These are phyloP conservation scores for Xanthoceras sorbifolium DNA, from an alignment of 345 rosid species.

Conservation along the genomic window DNA sequence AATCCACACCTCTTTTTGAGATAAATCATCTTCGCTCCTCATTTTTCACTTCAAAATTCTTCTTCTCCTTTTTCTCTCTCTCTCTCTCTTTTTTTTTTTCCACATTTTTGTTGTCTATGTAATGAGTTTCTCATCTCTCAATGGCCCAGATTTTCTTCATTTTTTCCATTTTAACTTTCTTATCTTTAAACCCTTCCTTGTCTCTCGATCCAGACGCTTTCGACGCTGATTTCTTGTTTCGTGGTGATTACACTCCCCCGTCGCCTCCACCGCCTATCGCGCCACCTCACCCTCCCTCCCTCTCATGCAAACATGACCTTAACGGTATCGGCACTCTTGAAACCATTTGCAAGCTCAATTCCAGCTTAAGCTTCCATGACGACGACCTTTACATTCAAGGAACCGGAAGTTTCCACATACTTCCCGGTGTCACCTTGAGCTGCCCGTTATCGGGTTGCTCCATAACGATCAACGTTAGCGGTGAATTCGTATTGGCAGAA, in stretches of 20 bases:
- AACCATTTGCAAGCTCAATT: constrained; percentile 51
- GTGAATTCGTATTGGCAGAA: constrained; percentile 44
- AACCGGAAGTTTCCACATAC: constrained; percentile 47
- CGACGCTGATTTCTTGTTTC: constrained; percentile 31
- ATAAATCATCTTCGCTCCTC: neutral
- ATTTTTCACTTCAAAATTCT: neutral
- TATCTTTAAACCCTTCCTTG: constrained; percentile 15
- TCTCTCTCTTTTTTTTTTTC: neutral
- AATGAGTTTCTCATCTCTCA: constrained; percentile 23
- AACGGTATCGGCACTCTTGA: constrained; percentile 55
- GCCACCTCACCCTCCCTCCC: constrained; percentile 55
- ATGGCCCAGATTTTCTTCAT: constrained; percentile 25
- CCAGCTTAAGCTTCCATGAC: constrained; percentile 38
- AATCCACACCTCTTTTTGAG: neutral
- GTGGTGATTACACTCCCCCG: constrained; percentile 64
- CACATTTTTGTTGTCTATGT: neutral
- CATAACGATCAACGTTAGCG: constrained; percentile 48
- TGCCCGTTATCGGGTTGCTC: constrained; percentile 52
- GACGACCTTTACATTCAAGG: constrained; percentile 61
- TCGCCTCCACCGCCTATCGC: constrained; percentile 56
- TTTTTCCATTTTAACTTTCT: constrained; percentile 6
- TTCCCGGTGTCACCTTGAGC: constrained; percentile 41
- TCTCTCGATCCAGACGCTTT: constrained; percentile 30
- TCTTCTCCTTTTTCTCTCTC: neutral
- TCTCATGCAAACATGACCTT: constrained; percentile 55